phyloP scores from a whole-genome alignment of 192 early-diverging fungal genomes.

The Linnemannia hyalina region DNA sequence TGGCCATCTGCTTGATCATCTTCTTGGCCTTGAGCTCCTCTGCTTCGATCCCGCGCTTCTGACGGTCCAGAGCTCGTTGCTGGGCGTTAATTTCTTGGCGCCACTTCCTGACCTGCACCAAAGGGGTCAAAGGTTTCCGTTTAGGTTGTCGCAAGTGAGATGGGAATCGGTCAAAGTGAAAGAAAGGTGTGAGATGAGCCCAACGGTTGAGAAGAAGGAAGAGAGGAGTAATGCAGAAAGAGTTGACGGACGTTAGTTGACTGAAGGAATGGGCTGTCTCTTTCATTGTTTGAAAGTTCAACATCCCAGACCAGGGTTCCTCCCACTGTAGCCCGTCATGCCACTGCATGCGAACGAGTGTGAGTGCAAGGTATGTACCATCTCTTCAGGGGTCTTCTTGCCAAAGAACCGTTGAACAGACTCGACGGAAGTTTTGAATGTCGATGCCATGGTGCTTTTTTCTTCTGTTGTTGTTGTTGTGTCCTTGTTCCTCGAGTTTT shows the following conservation, averaged over 20 bases:
- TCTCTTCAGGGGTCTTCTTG: constrained; percentile 70
- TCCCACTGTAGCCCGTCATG: background rate
- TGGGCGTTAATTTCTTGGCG: constrained; percentile 83
- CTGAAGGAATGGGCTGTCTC: background rate
- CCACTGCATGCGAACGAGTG: background rate
- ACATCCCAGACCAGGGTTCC: background rate
- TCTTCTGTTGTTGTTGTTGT: background rate
- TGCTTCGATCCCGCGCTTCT: constrained; percentile 80
- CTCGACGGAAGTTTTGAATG: constrained; percentile 44
- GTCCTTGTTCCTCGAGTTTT: background rate
- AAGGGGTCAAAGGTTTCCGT: background rate
- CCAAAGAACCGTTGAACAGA: constrained; percentile 71
- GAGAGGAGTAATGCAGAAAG: background rate
- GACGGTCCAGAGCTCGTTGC: constrained; percentile 89
- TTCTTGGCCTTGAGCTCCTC: constrained; percentile 89
- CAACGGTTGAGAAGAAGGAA: background rate
- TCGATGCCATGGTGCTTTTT: constrained; percentile 37
- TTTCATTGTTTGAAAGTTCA: background rate
- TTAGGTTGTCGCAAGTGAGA: background rate
- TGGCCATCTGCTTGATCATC: constrained; percentile 87
- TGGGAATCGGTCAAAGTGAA: background rate
- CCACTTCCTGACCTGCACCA: constrained; percentile 91
- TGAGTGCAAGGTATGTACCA: constrained; percentile 49
- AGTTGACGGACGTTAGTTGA: background rate
- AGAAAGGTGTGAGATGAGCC: background rate